Percentiles rank a stretch among this genome's conserved stretches.
Evolutionary conservation across 176 grass and related monocot genomes (phyloP).

Genomic region (Saccharum officinarum): DNA sequence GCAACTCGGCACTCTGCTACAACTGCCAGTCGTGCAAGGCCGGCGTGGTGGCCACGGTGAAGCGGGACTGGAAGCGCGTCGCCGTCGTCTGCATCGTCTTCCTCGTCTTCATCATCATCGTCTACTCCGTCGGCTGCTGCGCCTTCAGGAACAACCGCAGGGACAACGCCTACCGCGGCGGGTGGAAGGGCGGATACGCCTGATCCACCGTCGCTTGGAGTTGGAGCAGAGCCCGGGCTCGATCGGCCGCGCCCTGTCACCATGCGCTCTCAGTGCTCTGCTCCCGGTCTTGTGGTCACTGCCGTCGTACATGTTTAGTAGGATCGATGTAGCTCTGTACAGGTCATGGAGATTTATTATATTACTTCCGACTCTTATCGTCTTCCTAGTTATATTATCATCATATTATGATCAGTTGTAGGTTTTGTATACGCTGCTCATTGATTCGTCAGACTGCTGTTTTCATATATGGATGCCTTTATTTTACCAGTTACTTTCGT

Average conservation of each 20-base stretch:
- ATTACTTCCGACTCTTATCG: background rate
- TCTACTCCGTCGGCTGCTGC: slow-evolving; percentile 88
- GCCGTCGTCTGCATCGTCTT: slow-evolving; percentile 59
- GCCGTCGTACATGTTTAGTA: slow-evolving; percentile 5
- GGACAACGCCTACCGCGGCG: slow-evolving; percentile 43
- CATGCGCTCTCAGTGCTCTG: too few species aligned
- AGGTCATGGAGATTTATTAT: slow-evolving; percentile 2
- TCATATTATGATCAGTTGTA: slow-evolving; percentile 5
- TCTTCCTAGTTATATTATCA: background rate
- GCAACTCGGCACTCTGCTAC: slow-evolving; percentile 59
- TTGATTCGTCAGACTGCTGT: background rate
- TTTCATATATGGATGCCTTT: slow-evolving; percentile 6
- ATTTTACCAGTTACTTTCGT: background rate
- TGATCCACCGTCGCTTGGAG: background rate
- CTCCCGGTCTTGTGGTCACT: background rate
- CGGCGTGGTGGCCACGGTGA: slow-evolving; percentile 61
- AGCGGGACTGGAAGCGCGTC: slow-evolving; percentile 68
- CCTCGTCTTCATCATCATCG: slow-evolving; percentile 78
- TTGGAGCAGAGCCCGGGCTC: background rate
- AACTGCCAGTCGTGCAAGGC: slow-evolving; percentile 81
- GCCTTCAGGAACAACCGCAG: slow-evolving; percentile 81
- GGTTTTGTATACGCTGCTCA: slow-evolving; percentile 33
- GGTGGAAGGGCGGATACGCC: slow-evolving; percentile 51
- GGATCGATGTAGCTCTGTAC: slow-evolving; percentile 46
- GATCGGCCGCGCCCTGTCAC: background rate